phyloP scores from a whole-genome alignment of 768 basidiomycete genomes.

The Phylloporus arenicola region DNA sequence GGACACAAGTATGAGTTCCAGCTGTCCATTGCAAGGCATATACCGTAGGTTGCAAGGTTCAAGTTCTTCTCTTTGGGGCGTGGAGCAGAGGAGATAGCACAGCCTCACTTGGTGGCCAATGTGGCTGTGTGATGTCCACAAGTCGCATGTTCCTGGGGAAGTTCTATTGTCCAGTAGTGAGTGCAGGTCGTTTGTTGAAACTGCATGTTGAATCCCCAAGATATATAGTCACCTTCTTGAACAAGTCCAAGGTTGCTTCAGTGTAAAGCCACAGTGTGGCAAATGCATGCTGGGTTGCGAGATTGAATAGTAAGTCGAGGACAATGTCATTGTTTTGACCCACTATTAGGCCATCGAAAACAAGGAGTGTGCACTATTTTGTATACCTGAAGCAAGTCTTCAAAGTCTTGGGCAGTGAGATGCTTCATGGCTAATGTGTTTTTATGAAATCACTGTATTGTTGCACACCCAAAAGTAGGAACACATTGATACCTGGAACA shows the following conservation, averaged over 20 bases:
- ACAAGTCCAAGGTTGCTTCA: too few species aligned
- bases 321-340: neutral
- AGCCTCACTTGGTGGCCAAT: too few species aligned
- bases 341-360: too few species aligned
- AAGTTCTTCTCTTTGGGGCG: neutral
- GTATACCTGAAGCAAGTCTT: slow-evolving; percentile 20
- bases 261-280: neutral
- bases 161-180: slow-evolving; percentile 20
- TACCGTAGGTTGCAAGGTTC: slow-evolving; percentile 3
- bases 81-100: too few species aligned
- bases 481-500: slow-evolving; percentile 2
- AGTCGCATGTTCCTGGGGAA: too few species aligned
- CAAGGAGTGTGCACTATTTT: slow-evolving; percentile 2
- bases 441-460: too few species aligned
- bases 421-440: too few species aligned
- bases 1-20: too few species aligned
- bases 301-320: neutral
- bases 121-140: too few species aligned
- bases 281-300: neutral
- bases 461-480: slow-evolving; percentile 30
- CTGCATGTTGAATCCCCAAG: slow-evolving; percentile 6
- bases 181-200: slow-evolving; percentile 21
- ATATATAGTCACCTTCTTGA: slow-evolving; percentile 7
- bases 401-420: too few species aligned
- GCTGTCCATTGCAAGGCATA: too few species aligned